phyloP scores from a whole-genome alignment of 306 rosid species.

The Urtica urens region DNA sequence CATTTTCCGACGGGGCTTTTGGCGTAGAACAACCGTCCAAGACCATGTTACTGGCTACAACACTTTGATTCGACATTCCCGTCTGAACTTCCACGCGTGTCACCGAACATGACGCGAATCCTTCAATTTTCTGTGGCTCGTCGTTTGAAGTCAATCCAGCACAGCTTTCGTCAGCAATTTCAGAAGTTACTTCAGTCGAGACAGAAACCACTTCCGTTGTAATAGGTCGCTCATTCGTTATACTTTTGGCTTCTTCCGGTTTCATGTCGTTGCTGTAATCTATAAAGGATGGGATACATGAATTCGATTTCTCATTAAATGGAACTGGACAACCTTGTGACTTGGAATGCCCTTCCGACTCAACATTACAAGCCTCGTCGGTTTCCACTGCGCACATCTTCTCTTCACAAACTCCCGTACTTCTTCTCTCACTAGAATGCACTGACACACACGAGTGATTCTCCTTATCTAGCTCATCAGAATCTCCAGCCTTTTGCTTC shows the following conservation, averaged over 20 bases:
- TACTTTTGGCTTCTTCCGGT: conserved; percentile 14
- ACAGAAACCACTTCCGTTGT: conserved; percentile 6
- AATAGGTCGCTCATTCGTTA: not conserved
- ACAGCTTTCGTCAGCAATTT: conserved; percentile 15
- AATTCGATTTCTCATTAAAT: not conserved
- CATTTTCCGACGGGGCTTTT: conserved; percentile 18
- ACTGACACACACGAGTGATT: conserved; percentile 19
- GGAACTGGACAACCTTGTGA: too few relatives aligned
- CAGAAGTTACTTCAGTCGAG: conserved; percentile 14
- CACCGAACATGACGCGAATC: conserved; percentile 9
- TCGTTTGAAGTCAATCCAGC: conserved; percentile 5
- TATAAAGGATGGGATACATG: not conserved
- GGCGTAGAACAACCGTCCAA: conserved; percentile 19
- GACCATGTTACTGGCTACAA: conserved; percentile 14
- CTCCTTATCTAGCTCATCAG: conserved; percentile 19
- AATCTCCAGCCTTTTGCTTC: conserved; percentile 11
- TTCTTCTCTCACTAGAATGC: conserved; percentile 18
- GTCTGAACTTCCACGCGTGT: conserved; percentile 16
- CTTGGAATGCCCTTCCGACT: conserved; percentile 23
- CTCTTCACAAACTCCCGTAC: conserved; percentile 14
- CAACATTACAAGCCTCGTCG: conserved; percentile 18
- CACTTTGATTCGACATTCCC: conserved; percentile 20
- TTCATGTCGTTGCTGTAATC: not conserved
- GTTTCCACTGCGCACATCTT: conserved; percentile 11
- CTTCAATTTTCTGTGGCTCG: not conserved